These are phyloP conservation scores for Rosa rugosa DNA, from an alignment of 306 rosid species.

Conservation along the genomic window DNA sequence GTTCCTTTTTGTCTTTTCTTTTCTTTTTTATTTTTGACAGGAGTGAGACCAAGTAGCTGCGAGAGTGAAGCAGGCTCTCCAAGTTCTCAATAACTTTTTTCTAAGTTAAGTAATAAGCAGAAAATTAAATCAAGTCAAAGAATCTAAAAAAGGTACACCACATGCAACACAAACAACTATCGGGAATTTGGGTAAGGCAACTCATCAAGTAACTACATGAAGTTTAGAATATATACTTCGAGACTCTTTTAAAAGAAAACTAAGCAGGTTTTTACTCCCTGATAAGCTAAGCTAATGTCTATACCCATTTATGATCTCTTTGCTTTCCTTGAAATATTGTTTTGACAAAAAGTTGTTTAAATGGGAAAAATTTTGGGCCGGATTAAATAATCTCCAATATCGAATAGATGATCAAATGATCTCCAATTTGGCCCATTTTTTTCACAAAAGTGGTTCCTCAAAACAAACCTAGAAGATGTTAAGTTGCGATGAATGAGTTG, in stretches of 20 bases:
- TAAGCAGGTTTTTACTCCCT: too few species aligned
- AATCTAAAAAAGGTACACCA: background rate
- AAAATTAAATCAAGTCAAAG: background rate
- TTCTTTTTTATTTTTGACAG: background rate
- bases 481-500: background rate
- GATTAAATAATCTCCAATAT: background rate
- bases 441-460: background rate
- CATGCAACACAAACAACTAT: background rate
- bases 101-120: background rate
- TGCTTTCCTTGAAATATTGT: background rate
- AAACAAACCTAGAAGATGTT: background rate
- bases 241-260: background rate
- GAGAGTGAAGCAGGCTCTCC: background rate
- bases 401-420: background rate
- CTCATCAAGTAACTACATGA: too few species aligned
- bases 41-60: background rate
- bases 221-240: background rate
- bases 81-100: background rate
- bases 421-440: background rate
- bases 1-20: background rate
- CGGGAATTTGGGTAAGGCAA: background rate
- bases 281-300: background rate
- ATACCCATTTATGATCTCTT: background rate
- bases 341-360: background rate
- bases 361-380: background rate